phyloP scores from a whole-genome alignment of 768 basidiomycete genomes.

The Mycena latifolia region DNA sequence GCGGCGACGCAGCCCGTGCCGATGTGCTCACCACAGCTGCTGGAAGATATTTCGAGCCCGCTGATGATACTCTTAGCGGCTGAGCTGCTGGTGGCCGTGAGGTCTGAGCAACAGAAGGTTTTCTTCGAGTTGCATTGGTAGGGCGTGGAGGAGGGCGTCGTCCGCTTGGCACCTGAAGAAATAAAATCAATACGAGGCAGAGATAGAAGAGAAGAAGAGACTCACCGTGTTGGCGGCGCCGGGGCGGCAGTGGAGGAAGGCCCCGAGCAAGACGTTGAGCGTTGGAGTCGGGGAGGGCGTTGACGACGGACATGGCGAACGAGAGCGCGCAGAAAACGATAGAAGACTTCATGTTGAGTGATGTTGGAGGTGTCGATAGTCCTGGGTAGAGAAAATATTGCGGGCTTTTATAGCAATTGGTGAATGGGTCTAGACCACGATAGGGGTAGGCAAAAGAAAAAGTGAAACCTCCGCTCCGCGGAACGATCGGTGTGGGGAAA shows the following conservation, averaged over 20 bases:
- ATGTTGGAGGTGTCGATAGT: too few relatives aligned
- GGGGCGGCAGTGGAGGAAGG: constrained; percentile 53
- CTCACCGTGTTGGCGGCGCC: not conserved
- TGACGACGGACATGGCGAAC: constrained; percentile 36
- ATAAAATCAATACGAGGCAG: not conserved
- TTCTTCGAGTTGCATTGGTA: constrained; percentile 11
- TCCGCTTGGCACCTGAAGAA: not conserved
- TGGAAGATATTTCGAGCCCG: constrained; percentile 3
- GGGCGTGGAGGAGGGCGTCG: not conserved
- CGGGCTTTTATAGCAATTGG: too few relatives aligned
- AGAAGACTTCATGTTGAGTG: constrained; percentile 33
- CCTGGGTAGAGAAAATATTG: too few relatives aligned
- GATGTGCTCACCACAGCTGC: constrained; percentile 21
- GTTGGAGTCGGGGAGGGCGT: constrained; percentile 51
- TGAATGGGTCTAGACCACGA: not conserved
- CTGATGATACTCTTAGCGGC: not conserved
- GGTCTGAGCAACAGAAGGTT: constrained; percentile 20
- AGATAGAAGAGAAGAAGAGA: not conserved
- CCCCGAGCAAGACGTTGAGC: constrained; percentile 59
- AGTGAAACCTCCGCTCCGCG: not conserved
- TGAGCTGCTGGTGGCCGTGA: not conserved
- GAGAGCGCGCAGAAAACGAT: constrained; percentile 41
- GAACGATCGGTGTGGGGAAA: not conserved
- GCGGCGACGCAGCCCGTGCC: constrained; percentile 7
- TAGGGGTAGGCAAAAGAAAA: not conserved